phyloP scores from a whole-genome alignment of 495 filamentous ascomycete genomes.

The Aspergillus egyptiacus region DNA sequence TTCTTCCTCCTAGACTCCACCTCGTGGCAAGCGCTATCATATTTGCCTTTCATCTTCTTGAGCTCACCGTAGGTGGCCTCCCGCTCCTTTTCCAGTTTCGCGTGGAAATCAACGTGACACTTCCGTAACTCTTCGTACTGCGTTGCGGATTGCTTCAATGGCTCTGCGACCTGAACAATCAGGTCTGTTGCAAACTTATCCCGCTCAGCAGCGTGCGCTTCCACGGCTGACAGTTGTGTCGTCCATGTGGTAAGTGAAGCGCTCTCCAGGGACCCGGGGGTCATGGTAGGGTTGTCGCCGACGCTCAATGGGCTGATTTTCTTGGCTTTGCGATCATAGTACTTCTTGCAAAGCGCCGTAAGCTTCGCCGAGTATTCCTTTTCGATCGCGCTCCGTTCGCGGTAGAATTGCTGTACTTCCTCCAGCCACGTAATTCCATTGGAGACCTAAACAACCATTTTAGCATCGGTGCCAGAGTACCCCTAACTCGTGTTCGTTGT shows the following conservation, averaged over 20 bases:
- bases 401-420: slow-evolving; percentile 94
- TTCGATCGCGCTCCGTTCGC: slow-evolving; percentile 87
- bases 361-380: slow-evolving; percentile 93
- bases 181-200: slow-evolving; percentile 76
- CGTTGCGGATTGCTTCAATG: slow-evolving; percentile 61
- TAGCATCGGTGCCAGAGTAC: slow-evolving; percentile 20
- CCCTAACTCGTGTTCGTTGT: slow-evolving; percentile 17
- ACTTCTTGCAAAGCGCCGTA: slow-evolving; percentile 81
- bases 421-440: slow-evolving; percentile 91
- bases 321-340: slow-evolving; percentile 91
- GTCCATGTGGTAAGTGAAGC: slow-evolving; percentile 96
- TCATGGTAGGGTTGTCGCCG: slow-evolving; percentile 87
- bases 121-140: slow-evolving; percentile 92
- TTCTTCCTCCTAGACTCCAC: slow-evolving; percentile 94
- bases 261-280: slow-evolving; percentile 91
- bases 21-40: slow-evolving; percentile 88
- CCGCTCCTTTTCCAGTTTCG: slow-evolving; percentile 81
- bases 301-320: slow-evolving; percentile 87
- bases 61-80: slow-evolving; percentile 78
- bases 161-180: slow-evolving; percentile 72
- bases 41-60: slow-evolving; percentile 86
- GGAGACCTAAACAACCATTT: slow-evolving; percentile 49
- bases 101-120: slow-evolving; percentile 80
- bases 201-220: slow-evolving; percentile 82
- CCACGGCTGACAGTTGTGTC: slow-evolving; percentile 82